Base-by-base conservation (phyloP, 2,329 filamentous ascomycete genomes). In the Aspergillus jensenii region DNA sequence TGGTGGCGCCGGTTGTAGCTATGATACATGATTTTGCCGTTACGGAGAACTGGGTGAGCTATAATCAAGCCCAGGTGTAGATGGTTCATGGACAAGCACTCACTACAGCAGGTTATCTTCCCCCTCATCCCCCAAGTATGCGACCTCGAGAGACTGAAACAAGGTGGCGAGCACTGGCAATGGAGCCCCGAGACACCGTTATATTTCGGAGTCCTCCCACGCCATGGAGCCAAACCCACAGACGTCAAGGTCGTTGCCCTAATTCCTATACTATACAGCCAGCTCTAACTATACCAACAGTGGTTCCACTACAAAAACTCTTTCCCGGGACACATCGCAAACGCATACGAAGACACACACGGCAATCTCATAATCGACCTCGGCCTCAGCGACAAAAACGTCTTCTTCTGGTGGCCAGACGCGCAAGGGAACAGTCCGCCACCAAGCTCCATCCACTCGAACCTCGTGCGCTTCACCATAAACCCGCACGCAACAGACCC, bases 1-100 rank as follows among this genome's bases (percentile, higher is more conserved):
- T 76, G 15, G 62, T 72, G 7, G 62, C 70, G 0, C 76, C 75
- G 1, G 68, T 74, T 1, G 67, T 67, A 2, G 76, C 65, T 0
- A 74, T 78, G 72, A 78, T 79, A 35, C 77, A 79, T 63, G 77
- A 79, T 51, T 76, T 74, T 53, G 75, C 70, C 0, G 68, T 78
- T 1, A 79, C 76, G 0, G 67, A 77, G 5, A 78, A 79, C 45
- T 78, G 61, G 61, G 66, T 68, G 12, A 6, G 46, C 39, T 25
- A 1, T 45, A 21, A 5, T 14, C 27, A 9, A 41, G 21, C 21
- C 21, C 21, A 21, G 21, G 21, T 21, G 4, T 21, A 21, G 21
- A 21, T 21, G 3, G 21, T 21, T 21, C 21, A 21, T 44, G 8
- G 2, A 25, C 6, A 31, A 17, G 37, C 4, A 40, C 37, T 19